Conservation (phyloP, 2,329 filamentous ascomycete species). For the Sporothrix phasma region DNA sequence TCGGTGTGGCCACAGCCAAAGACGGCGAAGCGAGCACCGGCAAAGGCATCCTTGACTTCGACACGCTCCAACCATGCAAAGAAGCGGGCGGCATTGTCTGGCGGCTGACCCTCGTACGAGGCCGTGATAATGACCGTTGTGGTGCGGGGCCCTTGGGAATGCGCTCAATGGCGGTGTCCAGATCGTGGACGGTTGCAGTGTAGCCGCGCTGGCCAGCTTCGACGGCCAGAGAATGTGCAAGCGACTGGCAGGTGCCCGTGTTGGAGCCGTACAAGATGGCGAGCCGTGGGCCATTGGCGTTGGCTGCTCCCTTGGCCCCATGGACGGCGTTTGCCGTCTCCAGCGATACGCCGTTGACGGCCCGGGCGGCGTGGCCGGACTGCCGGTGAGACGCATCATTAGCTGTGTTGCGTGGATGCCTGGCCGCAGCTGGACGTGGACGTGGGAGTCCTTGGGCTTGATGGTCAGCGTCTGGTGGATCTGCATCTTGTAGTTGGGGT, state of each 20-base stretch:
- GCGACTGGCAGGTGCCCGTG: conserved; percentile 60
- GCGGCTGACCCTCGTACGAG: conserved; percentile 62
- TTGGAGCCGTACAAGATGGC: conserved; percentile 62
- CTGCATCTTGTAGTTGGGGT: conserved; percentile 47
- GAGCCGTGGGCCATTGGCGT: conserved; percentile 32
- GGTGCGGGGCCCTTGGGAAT: conserved; percentile 43
- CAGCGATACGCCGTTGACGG: not conserved
- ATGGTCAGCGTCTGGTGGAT: conserved; percentile 46
- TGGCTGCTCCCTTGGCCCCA: not conserved
- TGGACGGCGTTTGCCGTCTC: not conserved
- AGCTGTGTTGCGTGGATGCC: conserved; percentile 27
- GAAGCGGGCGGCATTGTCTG: conserved; percentile 55
- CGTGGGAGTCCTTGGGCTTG: conserved; percentile 51
- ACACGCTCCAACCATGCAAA: conserved; percentile 2
- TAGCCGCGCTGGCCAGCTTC: conserved; percentile 51
- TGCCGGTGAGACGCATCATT: conserved; percentile 13
- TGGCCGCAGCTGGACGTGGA: conserved; percentile 46
- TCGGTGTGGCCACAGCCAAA: conserved; percentile 52
- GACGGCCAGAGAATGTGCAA: conserved; percentile 51
- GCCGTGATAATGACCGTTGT: conserved; percentile 59
- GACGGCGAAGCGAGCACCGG: conserved; percentile 44
- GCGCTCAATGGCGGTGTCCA: conserved; percentile 52
- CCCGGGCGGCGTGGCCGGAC: not conserved
- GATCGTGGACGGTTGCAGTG: conserved; percentile 38
- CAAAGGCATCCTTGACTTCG: conserved; percentile 27